Evolutionary conservation across 139 green algal genomes (phyloP), one percentile per base, ranked within the genome.

Genomic region (Picochlorum costavermella): DNA sequence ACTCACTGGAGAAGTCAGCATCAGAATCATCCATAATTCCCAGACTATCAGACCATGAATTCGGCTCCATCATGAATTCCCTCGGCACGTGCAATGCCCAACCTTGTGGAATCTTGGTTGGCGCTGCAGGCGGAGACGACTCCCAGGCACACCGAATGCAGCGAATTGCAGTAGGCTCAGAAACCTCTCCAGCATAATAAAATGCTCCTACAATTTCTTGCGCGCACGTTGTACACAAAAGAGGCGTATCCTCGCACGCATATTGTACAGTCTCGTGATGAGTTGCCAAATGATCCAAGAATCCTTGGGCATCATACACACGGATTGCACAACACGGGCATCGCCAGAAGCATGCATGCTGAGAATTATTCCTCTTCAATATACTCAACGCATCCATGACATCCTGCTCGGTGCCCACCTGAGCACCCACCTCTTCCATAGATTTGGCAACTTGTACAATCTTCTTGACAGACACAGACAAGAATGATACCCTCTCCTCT

Each of bases 261-360:
- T 72, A 72, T 58, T 76, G 70, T 44, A 76, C 70, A 16, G 44
- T 63, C 43, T 76, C 70, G 48, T 76, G 70, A 44, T 64, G 65
- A 16, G 13, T 49, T 26, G 43, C 45, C 33, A 76, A 23, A 26
- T 76, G 70, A 37, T 67, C 43, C 45, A 64, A 23, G 43, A 72
- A 76, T 2, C 50, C 57, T 16, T 33, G 30, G 0, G 64, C 30
- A 23, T 68, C 59, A 44, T 57, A 29, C 33, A 56, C 5, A 13
- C 70, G 64, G 43, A 61, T 23, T 56, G 68, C 56, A 68, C 70
- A 76, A 56, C 43, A 59, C 28, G 70, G 70, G 48, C 70, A 76
- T 59, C 64, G 46, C 70, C 70, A 76, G 40, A 59, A 72, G 23
- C 63, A 67, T 9, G 64, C 64, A 36, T 50, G 59, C 6, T 28